phyloP scores from a whole-genome alignment of 2,329 filamentous ascomycete genomes.

The Ceratocystis huliohia region DNA sequence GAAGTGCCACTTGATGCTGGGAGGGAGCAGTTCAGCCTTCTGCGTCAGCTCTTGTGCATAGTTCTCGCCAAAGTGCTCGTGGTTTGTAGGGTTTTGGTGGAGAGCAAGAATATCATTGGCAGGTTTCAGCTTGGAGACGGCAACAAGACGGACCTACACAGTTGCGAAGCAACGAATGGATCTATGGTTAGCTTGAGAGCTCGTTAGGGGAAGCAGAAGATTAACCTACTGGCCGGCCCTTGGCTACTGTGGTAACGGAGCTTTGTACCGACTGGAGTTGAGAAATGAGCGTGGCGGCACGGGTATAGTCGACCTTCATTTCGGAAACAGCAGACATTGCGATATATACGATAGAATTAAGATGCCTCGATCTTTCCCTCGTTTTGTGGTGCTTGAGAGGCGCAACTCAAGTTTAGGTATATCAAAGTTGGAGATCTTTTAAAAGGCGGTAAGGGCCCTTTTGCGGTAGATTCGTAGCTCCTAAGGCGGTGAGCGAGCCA shows the following conservation, averaged over 20 bases:
- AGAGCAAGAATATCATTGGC: slow-evolving; percentile 80
- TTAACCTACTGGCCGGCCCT: slow-evolving; percentile 41
- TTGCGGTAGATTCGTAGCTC: neutral
- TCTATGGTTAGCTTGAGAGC: neutral
- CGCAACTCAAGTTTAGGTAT: neutral
- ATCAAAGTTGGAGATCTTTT: neutral
- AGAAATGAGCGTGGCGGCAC: slow-evolving; percentile 49
- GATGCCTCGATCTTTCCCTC: neutral
- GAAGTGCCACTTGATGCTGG: slow-evolving; percentile 80
- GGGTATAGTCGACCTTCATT: slow-evolving; percentile 50
- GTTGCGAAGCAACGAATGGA: neutral
- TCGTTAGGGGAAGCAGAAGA: neutral
- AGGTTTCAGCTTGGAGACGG: slow-evolving; percentile 93
- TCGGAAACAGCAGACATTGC: slow-evolving; percentile 25
- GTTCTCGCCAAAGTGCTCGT: slow-evolving; percentile 89
- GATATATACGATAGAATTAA: neutral
- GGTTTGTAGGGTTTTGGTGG: slow-evolving; percentile 46
- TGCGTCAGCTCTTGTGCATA: slow-evolving; percentile 82
- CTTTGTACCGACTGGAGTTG: slow-evolving; percentile 50
- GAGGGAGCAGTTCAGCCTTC: slow-evolving; percentile 69
- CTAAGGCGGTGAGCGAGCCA: slow-evolving; percentile 10
- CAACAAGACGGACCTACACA: slow-evolving; percentile 65
- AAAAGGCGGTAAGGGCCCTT: neutral
- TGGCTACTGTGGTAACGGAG: slow-evolving; percentile 42
- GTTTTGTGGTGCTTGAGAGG: neutral